phyloP scores from a whole-genome alignment of 129 eudicot species.

The Artemisia annua region DNA sequence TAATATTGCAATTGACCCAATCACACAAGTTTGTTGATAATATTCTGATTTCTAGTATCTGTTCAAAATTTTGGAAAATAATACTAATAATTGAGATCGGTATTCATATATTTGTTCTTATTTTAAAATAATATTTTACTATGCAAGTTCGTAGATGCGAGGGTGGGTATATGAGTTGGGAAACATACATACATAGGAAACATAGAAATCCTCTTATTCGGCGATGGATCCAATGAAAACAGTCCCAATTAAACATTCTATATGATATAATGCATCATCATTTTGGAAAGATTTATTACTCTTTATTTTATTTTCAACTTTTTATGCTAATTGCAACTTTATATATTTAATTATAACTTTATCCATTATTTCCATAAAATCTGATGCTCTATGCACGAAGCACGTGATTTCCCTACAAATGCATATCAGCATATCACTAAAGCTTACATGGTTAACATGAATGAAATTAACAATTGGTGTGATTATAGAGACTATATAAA shows the following conservation, averaged over 20 bases:
- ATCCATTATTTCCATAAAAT: constrained; percentile 7
- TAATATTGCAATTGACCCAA: too few species aligned
- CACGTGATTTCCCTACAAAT: constrained; percentile 37
- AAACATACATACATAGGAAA: constrained; percentile 30
- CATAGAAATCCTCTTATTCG: constrained; percentile 38
- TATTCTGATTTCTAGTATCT: too few species aligned
- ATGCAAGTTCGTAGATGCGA: background rate
- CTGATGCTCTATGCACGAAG: constrained; percentile 23
- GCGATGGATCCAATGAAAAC: constrained; percentile 62
- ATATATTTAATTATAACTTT: constrained; percentile 30
- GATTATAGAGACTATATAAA: too few species aligned
- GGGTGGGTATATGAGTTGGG: constrained; percentile 12
- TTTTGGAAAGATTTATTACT: background rate
- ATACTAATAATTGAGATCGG: too few species aligned
- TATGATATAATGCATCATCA: constrained; percentile 25
- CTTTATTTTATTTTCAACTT: background rate
- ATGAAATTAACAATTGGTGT: background rate
- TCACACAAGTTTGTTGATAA: too few species aligned
- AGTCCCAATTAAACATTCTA: constrained; percentile 29
- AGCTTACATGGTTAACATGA: constrained; percentile 16
- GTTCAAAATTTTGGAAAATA: too few species aligned
- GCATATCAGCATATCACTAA: constrained; percentile 15
- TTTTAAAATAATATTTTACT: too few species aligned
- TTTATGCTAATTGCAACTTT: background rate
- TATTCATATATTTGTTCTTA: too few species aligned